Evolutionary conservation across 306 rosid species (phyloP), one percentile per base, ranked within the genome.

Genomic region (Gynostemma pentaphyllum): DNA sequence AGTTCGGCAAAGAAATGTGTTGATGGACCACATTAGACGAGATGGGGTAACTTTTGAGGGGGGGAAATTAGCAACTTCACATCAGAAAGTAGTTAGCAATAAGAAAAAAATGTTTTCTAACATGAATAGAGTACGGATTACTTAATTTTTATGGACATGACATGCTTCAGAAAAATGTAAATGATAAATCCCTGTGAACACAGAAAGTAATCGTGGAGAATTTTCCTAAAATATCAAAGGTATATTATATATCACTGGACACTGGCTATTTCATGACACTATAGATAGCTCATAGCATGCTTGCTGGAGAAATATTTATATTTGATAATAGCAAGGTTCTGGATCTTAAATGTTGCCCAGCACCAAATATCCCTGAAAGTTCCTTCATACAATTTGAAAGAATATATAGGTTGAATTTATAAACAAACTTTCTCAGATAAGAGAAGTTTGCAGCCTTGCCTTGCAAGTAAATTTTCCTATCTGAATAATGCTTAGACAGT

Each of bases 1-100:
- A 71, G 74, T 52, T 72, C 9, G 30, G 66, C 63, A 52, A 64
- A 22, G 61, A 32, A 39, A 45, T 1, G 47, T 2, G 48, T 60
- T 21, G 0, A 39, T 10, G 0, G 44, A 9, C 11, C 44, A 39
- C 37, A 32, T 32, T 32, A 32, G 37, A 32, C 7, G 37, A 3
- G 37, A 32, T 32, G 3, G 37, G 7, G 37, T 10, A 37, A 12
- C 1, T 22, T 30, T 59, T 12, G 11, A 22, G 30, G 29, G 47
- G 45, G 11, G 19, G 13, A 59, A 37, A 59, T 21, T 39, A 14
- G 22, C 66, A 60, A 39, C 7, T 39, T 37, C 64, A 19, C 29
- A 2, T 22, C 48, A 37, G 30, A 60, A 19, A 60, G 46, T 21
- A 22, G 42, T 54, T 22, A 22, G 48, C 13, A 12, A 39, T 19